These are phyloP conservation scores for Antitrichia curtipendula DNA, from an alignment of 225 moss, liverwort and hornwort species.

Conservation along the genomic window DNA sequence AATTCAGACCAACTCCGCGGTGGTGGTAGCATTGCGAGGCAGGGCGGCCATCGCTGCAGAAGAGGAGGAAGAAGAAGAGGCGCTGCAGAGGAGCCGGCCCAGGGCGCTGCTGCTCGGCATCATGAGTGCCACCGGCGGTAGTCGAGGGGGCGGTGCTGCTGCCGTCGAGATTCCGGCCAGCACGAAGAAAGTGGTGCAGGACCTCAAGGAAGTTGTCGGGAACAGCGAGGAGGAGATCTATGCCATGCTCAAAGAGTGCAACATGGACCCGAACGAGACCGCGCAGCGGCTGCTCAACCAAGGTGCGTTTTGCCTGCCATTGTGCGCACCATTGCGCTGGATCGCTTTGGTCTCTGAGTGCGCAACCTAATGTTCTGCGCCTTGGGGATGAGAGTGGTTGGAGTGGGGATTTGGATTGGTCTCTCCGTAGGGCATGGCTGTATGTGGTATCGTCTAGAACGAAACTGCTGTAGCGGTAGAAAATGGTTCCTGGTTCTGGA, in stretches of 20 bases:
- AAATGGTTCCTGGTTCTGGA: not conserved
- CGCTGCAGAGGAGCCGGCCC: not conserved
- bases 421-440: not conserved
- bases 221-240: conserved; percentile 97
- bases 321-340: not conserved
- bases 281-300: conserved; percentile 81
- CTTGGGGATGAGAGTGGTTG: not conserved
- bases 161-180: conserved; percentile 76
- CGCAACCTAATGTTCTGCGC: not conserved
- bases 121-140: conserved; percentile 26
- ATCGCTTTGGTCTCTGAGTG: not conserved
- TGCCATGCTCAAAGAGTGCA: conserved; percentile 89
- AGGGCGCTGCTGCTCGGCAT: not conserved
- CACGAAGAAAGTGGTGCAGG: conserved; percentile 85
- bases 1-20: not conserved
- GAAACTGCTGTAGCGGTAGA: not conserved
- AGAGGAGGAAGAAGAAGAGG: not conserved
- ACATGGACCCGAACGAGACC: conserved; percentile 89
- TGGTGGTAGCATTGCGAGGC: not conserved
- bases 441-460: no score
- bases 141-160: conserved; percentile 12
- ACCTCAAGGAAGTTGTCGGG: conserved; percentile 59
- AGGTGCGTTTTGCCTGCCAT: conserved; percentile 12
- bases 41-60: not conserved
- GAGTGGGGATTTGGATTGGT: not conserved